A percentile compares a stretch with the other conserved stretches of the same genome.
phyloP scores from a whole-genome alignment of 1,139 yeast genomes.

The Hyphopichia burtonii region DNA sequence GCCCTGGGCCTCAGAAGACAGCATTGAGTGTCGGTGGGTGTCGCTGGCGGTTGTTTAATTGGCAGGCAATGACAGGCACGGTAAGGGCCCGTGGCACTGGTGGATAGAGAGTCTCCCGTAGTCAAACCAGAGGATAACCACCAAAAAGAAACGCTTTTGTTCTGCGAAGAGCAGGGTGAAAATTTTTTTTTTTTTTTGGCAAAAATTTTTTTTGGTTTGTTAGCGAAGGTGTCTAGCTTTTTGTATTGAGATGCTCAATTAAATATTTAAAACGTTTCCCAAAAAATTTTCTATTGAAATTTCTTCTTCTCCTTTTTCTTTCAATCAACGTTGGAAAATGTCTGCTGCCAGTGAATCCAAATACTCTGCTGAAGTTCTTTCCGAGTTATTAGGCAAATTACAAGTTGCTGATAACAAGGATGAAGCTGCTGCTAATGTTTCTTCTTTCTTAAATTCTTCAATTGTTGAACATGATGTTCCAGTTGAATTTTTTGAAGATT shows the following conservation, averaged over 20 bases:
- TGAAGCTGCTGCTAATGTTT: constrained; percentile 84
- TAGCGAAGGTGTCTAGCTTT: neutral
- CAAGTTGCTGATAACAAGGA: constrained; percentile 90
- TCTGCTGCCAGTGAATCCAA: constrained; percentile 65
- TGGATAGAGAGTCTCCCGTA: no score
- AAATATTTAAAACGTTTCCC: neutral
- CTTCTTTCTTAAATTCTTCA: constrained; percentile 93
- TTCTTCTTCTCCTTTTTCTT: constrained; percentile 16
- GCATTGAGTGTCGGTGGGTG: no score
- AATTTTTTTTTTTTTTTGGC: constrained; percentile 5
- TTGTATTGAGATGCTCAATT: constrained; percentile 2
- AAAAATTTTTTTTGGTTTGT: constrained; percentile 2
- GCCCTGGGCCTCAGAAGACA: no score
- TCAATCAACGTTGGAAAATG: constrained; percentile 37
- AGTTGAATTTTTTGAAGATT: constrained; percentile 75
- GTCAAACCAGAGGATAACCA: no score
- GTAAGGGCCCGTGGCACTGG: no score
- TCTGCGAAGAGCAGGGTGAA: constrained; percentile 5
- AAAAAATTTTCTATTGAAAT: neutral
- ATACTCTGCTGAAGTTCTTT: constrained; percentile 77
- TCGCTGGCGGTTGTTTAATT: no score
- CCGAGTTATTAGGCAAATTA: constrained; percentile 90
- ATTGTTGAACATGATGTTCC: constrained; percentile 99
- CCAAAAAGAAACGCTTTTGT: no score
- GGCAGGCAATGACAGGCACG: no score